Conservation (phyloP, 768 basidiomycete genomes). For the Lactarius quietus region DNA sequence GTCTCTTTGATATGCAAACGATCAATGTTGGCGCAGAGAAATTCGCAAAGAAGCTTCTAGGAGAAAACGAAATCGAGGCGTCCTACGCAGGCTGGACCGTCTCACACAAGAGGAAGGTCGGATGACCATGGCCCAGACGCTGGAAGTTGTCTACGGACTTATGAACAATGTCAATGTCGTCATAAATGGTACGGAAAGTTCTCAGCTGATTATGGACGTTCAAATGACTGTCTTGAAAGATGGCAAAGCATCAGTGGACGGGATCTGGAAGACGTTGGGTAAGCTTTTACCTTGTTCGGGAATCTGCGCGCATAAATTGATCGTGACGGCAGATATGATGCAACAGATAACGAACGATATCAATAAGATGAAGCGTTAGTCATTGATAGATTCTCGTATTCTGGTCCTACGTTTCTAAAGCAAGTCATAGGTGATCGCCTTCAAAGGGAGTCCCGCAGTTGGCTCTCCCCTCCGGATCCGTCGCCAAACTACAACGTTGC, state of each 20-base stretch:
- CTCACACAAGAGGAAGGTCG: slow-evolving; percentile 10
- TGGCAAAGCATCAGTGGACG: neutral
- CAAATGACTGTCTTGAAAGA: neutral
- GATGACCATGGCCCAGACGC: neutral
- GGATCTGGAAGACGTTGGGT: neutral
- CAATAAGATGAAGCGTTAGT: neutral
- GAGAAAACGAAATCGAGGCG: neutral
- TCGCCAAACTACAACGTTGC: neutral
- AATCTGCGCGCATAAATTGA: no score
- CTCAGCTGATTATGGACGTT: neutral
- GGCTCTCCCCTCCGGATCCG: neutral
- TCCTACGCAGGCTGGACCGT: slow-evolving; percentile 6
- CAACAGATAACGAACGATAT: neutral
- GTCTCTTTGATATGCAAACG: neutral
- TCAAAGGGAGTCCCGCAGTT: neutral
- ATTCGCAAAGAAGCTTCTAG: neutral
- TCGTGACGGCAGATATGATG: neutral
- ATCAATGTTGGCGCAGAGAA: neutral
- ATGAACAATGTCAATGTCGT: neutral
- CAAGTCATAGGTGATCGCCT: neutral
- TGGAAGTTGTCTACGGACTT: neutral
- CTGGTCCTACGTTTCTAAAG: neutral
- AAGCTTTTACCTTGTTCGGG: no score
- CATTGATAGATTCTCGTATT: neutral
- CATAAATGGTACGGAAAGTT: no score